Evolutionary conservation across 495 filamentous ascomycete species (phyloP).

Genomic region (Extremus antarcticus): DNA sequence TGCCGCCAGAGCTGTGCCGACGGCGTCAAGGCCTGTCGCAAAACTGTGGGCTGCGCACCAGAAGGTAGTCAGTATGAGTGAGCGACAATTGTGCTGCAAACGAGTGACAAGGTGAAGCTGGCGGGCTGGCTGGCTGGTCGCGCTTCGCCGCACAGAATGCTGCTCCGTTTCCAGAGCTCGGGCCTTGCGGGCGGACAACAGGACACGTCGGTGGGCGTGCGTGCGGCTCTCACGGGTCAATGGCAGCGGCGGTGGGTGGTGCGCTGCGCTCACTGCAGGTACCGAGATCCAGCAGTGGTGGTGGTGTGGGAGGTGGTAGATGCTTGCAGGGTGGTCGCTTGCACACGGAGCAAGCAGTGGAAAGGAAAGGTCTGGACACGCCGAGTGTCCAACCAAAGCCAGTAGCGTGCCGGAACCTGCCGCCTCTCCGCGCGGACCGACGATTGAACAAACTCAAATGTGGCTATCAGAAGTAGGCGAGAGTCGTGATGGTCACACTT

Average conservation of each 20-base stretch:
- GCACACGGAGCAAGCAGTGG: too few relatives aligned
- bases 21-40: constrained; percentile 15
- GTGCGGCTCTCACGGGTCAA: neutral
- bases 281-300: too few relatives aligned
- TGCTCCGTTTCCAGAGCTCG: neutral
- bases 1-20: constrained; percentile 9
- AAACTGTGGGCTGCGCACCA: neutral
- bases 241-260: neutral
- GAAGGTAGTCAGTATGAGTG: neutral
- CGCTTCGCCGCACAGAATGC: neutral
- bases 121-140: neutral
- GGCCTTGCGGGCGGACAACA: constrained; percentile 1
- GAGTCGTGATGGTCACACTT: neutral
- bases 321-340: too few relatives aligned
- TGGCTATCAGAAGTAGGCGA: neutral
- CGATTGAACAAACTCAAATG: neutral
- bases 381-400: too few relatives aligned
- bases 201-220: neutral
- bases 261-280: neutral
- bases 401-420: too few relatives aligned
- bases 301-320: neutral
- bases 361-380: too few relatives aligned
- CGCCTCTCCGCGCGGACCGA: too few relatives aligned
- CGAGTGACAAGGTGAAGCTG: constrained; percentile 4
- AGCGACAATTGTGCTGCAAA: neutral